A percentile compares a stretch with the other conserved stretches of the same genome.
These are phyloP conservation scores for Protoeuglena noctilucae DNA, from an alignment of 139 green algal genomes.

Conservation along the genomic window DNA sequence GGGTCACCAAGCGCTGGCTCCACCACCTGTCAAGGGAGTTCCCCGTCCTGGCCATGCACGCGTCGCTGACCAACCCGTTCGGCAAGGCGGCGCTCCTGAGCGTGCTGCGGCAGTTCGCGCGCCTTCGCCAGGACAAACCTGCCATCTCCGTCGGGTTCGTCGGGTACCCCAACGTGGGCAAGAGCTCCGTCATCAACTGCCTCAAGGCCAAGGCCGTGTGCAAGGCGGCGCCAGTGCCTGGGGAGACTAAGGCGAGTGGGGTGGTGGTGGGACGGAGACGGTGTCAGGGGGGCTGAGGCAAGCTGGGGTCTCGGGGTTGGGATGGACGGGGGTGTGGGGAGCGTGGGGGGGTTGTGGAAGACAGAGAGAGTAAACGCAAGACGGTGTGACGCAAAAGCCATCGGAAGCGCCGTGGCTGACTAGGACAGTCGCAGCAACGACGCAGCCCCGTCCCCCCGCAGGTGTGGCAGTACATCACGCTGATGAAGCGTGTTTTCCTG, in stretches of 20 bases:
- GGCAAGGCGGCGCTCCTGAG: conserved; percentile 81
- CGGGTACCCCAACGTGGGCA: conserved; percentile 98
- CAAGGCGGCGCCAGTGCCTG: conserved; percentile 84
- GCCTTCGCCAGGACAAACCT: conserved; percentile 80
- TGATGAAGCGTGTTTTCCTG: conserved; percentile 97
- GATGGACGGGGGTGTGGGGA: too few species aligned
- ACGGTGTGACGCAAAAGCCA: too few species aligned
- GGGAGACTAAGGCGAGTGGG: conserved; percentile 98
- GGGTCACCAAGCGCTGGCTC: conserved; percentile 95
- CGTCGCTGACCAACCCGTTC: conserved; percentile 90
- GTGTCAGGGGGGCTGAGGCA: too few species aligned
- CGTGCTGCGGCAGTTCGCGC: conserved; percentile 67
- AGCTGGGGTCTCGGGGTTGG: too few species aligned
- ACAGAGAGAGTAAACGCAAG: too few species aligned
- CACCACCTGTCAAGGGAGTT: conserved; percentile 73
- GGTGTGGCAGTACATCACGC: conserved; percentile 99
- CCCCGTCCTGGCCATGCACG: conserved; percentile 93
- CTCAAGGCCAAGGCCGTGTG: conserved; percentile 88
- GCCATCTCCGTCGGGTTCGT: conserved; percentile 93
- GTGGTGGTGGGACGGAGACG: too few species aligned
- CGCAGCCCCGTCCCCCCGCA: too few species aligned
- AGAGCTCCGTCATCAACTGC: conserved; percentile 97
- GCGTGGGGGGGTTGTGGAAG: too few species aligned
- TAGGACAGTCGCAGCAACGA: too few species aligned
- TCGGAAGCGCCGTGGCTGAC: too few species aligned